Base-by-base conservation (phyloP, 2,329 filamentous ascomycete genomes). In the Cytospora paraplurivora region DNA sequence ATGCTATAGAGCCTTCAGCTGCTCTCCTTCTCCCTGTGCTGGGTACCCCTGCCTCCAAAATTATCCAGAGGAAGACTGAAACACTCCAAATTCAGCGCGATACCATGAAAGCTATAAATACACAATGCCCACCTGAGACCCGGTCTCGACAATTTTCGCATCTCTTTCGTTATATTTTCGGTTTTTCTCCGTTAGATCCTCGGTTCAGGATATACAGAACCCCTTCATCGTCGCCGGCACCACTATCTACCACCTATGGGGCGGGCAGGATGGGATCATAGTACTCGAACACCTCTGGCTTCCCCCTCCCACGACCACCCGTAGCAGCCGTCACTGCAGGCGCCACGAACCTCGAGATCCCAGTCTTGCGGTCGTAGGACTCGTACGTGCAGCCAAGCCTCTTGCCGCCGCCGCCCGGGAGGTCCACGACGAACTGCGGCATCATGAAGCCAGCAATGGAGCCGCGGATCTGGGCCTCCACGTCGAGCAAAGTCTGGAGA, bases 371-470 rank as follows among this genome's bases (percentile, higher is more conserved):
- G 71, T 88, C 79, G 69, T 88, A 88, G 1, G 74, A 78, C 61
- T 82, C 76, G 67, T 77, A 80, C 13, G 80, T 82, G 50, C 79
- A 79, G 1, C 83, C 84, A 12, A 85, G 78, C 51, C 86, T 81
- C 75, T 89, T 88, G 2, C 86, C 86, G 1, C 86, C 86, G 1
- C 86, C 85, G 1, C 81, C 84, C 0, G 86, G 86, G 6, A 89
- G 79, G 70, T 89, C 85, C 21, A 88, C 83, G 6, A 88, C 81
- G 68, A 88, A 88, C 19, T 81, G 77, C 0, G 87, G 86, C 76
- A 80, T 87, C 76, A 83, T 79, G 72, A 87, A 88, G 1, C 86
- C 86, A 0, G 85, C 85, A 52, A 88, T 83, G 0, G 80, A 84
- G 35, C 86, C 86, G 12, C 84, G 82, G 60, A 89, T 78, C 50